Conservation (phyloP, 1,284 basidiomycete species). For the Naganishia sp. region DNA sequence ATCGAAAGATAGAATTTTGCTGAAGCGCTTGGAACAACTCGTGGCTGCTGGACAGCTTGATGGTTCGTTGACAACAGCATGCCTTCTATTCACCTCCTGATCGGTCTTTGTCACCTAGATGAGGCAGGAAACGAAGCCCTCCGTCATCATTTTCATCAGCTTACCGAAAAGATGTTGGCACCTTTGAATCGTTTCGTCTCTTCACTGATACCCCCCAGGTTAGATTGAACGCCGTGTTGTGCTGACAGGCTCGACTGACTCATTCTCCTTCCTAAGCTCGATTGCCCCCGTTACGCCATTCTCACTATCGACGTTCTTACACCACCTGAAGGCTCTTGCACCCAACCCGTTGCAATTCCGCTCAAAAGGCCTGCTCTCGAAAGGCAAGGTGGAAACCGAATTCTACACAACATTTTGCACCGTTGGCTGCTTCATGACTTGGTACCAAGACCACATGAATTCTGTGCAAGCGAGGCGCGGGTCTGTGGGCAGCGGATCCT, state of each 20-base stretch:
- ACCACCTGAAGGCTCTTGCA: constrained; percentile 76
- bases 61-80: constrained; percentile 36
- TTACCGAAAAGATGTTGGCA: constrained; percentile 85
- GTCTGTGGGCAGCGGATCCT: not conserved
- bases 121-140: constrained; percentile 63
- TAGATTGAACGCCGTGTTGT: constrained; percentile 15
- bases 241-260: not conserved
- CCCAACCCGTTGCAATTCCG: constrained; percentile 72
- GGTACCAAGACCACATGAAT: constrained; percentile 36
- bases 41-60: constrained; percentile 49
- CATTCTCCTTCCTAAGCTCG: not conserved
- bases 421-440: constrained; percentile 49
- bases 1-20: constrained; percentile 74
- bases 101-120: constrained; percentile 35
- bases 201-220: constrained; percentile 68
- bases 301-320: constrained; percentile 73
- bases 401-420: constrained; percentile 54
- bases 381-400: constrained; percentile 51
- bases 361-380: constrained; percentile 45
- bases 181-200: constrained; percentile 92
- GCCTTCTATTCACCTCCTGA: not conserved
- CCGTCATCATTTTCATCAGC: constrained; percentile 79
- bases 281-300: constrained; percentile 66
- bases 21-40: constrained; percentile 55
- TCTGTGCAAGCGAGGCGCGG: constrained; percentile 23